Evolutionary conservation across 805 yeast species (phyloP).

Genomic region (Wickerhamiella sergipiensis): DNA sequence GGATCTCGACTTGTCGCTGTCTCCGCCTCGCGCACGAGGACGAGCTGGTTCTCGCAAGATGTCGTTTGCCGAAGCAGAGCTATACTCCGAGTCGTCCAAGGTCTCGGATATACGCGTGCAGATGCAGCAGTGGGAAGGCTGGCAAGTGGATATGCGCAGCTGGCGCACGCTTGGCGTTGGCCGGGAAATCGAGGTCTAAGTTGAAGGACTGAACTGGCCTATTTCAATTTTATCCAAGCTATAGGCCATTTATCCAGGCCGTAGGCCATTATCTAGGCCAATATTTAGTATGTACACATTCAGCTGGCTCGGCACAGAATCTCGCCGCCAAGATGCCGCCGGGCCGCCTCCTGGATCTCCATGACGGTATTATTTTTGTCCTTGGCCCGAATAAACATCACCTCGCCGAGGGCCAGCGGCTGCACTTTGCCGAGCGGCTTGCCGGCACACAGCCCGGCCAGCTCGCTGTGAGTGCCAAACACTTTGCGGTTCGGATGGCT

Average conservation of each 20-base stretch:
- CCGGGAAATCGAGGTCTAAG: constrained; percentile 35
- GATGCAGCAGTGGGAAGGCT: constrained; percentile 61
- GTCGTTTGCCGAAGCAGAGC: constrained; percentile 24
- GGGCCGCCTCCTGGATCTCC: constrained; percentile 79
- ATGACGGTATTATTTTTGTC: constrained; percentile 39
- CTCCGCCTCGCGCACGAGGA: constrained; percentile 10
- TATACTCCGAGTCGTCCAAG: constrained; percentile 38
- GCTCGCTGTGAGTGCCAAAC: constrained; percentile 44
- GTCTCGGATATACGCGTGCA: constrained; percentile 33
- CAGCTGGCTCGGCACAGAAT: constrained; percentile 52
- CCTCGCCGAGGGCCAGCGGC: constrained; percentile 83
- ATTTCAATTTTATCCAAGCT: too few species aligned
- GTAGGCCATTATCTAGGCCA: too few species aligned
- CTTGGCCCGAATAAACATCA: constrained; percentile 48
- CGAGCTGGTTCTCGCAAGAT: constrained; percentile 5
- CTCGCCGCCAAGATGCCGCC: constrained; percentile 57
- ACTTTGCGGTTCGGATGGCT: constrained; percentile 79
- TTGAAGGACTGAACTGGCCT: too few species aligned
- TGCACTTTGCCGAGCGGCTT: constrained; percentile 56
- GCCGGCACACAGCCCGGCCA: constrained; percentile 65
- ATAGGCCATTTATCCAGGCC: too few species aligned
- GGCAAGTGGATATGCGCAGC: constrained; percentile 73
- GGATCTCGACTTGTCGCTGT: constrained; percentile 16
- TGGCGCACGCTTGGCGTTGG: constrained; percentile 70
- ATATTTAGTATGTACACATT: neutral